Evolutionary conservation across 345 rosid genomes (phyloP).

Genomic region (Kernera saxatilis): DNA sequence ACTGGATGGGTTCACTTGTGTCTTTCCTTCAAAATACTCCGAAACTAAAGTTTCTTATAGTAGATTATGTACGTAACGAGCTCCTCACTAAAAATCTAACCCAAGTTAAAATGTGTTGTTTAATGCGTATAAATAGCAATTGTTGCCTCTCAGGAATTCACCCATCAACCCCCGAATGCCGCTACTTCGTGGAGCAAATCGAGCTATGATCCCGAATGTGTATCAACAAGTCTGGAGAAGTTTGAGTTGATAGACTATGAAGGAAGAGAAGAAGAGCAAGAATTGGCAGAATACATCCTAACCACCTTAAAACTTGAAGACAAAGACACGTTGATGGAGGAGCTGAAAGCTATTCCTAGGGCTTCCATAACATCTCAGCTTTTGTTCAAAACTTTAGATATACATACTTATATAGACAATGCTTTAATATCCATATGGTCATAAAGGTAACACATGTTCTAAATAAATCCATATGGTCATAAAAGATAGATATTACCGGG

Average conservation of each 20-base stretch:
- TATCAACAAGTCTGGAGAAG: neutral
- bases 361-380: neutral
- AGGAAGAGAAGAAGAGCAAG: neutral
- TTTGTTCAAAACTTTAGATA: neutral
- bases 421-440: too few relatives aligned
- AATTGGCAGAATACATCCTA: conserved; percentile 1
- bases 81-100: neutral
- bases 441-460: too few relatives aligned
- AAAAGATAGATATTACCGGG: too few relatives aligned
- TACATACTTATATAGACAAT: too few relatives aligned
- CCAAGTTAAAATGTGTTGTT: neutral
- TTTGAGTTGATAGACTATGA: conserved; percentile 1
- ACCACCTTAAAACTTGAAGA: neutral
- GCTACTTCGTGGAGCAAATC: neutral
- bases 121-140: neutral
- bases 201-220: neutral
- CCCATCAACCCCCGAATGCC: neutral
- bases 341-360: conserved; percentile 4
- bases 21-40: neutral
- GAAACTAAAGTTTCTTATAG: neutral
- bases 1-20: neutral
- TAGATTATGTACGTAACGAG: neutral
- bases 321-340: neutral
- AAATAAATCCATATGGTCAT: too few relatives aligned
- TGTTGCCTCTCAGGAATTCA: neutral